Evolutionary conservation across 2,329 filamentous ascomycete species (phyloP).

Genomic region (Trichoderma citrinoviride): DNA sequence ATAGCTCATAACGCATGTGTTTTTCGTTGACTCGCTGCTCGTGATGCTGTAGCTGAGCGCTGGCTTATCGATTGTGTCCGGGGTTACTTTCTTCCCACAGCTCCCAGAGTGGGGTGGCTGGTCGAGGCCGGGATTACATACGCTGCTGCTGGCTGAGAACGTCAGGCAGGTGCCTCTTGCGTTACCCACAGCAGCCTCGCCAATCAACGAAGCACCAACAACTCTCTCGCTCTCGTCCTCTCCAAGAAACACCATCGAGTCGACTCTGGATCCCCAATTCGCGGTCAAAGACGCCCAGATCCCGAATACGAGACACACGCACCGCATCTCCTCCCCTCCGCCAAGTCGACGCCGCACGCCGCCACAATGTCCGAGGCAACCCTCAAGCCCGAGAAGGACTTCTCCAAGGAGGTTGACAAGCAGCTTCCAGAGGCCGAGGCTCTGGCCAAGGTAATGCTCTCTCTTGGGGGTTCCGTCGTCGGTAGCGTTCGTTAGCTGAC

Average conservation of each 20-base stretch:
- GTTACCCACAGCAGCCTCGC: slow-evolving; percentile 33
- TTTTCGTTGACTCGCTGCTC: too few species aligned
- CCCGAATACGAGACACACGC: not conserved
- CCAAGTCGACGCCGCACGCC: slow-evolving; percentile 8
- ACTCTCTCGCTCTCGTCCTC: slow-evolving; percentile 21
- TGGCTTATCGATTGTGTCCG: slow-evolving; percentile 16
- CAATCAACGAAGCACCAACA: slow-evolving; percentile 15
- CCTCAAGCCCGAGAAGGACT: slow-evolving; percentile 98
- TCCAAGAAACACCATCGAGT: not conserved
- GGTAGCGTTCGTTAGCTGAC: slow-evolving; percentile 22
- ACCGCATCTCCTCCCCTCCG: not conserved
- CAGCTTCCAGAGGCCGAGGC: slow-evolving; percentile 87
- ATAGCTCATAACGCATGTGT: too few species aligned
- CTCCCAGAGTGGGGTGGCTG: not conserved
- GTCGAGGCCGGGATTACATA: slow-evolving; percentile 15
- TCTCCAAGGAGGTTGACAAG: slow-evolving; percentile 91
- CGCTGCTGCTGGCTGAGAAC: slow-evolving; percentile 16
- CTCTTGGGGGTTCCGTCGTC: not conserved
- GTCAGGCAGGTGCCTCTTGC: slow-evolving; percentile 41
- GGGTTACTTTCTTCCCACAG: slow-evolving; percentile 20
- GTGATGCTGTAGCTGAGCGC: not conserved
- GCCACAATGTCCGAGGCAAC: slow-evolving; percentile 72
- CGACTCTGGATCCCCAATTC: not conserved
- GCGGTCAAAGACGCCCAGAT: not conserved
- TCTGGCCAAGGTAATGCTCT: slow-evolving; percentile 72